phyloP scores from a whole-genome alignment of 2,329 filamentous ascomycete species.

The Alternaria triticina region DNA sequence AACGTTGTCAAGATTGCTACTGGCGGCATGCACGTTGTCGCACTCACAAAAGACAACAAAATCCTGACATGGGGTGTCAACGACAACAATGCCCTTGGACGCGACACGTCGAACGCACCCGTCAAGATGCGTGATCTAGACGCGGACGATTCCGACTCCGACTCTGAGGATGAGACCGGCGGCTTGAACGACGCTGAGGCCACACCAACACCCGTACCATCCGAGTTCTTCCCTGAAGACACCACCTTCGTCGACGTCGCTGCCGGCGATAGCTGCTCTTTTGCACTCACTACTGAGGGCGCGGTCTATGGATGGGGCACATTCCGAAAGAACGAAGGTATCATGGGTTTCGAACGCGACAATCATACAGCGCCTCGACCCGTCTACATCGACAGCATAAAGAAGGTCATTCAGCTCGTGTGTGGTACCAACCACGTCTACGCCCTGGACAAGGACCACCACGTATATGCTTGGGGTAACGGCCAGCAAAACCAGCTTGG shows the following conservation, averaged over 20 bases:
- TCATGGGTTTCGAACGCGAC: conserved; percentile 67
- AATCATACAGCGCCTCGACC: conserved; percentile 50
- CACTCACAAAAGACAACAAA: conserved; percentile 79
- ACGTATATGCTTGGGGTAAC: conserved; percentile 74
- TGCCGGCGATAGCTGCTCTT: conserved; percentile 76
- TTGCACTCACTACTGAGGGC: conserved; percentile 76
- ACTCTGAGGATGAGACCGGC: conserved; percentile 62
- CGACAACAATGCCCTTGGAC: conserved; percentile 80
- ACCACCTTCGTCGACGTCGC: conserved; percentile 71
- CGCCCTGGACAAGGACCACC: conserved; percentile 69
- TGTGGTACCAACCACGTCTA: conserved; percentile 75
- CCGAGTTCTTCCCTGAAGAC: conserved; percentile 63
- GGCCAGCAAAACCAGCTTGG: conserved; percentile 76
- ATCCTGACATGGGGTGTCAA: conserved; percentile 89
- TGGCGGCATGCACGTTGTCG: conserved; percentile 82
- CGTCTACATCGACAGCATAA: conserved; percentile 66
- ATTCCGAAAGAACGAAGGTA: conserved; percentile 73
- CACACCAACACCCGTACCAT: conserved; percentile 66
- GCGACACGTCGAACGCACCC: conserved; percentile 70
- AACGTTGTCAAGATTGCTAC: conserved; percentile 77
- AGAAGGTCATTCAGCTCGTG: conserved; percentile 69
- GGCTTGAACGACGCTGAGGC: conserved; percentile 76
- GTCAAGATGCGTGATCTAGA: conserved; percentile 65
- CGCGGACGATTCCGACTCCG: conserved; percentile 54
- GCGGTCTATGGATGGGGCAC: conserved; percentile 84